Percentiles rank a stretch among this genome's conserved stretches.
Evolutionary conservation across 139 green algal genomes (phyloP).

Genomic region (Asterochloris sp.): DNA sequence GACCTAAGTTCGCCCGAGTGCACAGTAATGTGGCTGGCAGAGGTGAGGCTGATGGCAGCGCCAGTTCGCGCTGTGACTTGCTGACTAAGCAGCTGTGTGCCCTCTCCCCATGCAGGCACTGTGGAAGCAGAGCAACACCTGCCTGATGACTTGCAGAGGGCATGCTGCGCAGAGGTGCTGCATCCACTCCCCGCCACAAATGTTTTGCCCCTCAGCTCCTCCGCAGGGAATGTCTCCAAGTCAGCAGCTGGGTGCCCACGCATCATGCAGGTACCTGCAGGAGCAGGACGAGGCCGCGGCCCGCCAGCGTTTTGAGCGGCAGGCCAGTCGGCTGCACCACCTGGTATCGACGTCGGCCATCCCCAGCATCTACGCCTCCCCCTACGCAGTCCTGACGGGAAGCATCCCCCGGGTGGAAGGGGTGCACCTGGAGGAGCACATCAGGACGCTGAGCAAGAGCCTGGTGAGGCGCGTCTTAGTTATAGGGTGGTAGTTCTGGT

Average conservation of each 20-base stretch:
- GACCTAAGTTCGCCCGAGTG: too few relatives aligned
- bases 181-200: too few relatives aligned
- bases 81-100: too few relatives aligned
- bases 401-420: constrained; percentile 45
- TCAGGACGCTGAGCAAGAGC: constrained; percentile 30
- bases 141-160: too few relatives aligned
- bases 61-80: too few relatives aligned
- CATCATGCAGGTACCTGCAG: constrained; percentile 16
- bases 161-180: too few relatives aligned
- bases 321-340: constrained; percentile 51
- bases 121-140: too few relatives aligned
- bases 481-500: not conserved
- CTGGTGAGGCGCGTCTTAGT: not conserved
- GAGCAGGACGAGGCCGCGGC: constrained; percentile 34
- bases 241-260: not conserved
- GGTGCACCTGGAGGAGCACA: constrained; percentile 52
- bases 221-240: too few relatives aligned
- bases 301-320: constrained; percentile 28
- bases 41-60: too few relatives aligned
- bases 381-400: constrained; percentile 41
- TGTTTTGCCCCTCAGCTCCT: too few relatives aligned
- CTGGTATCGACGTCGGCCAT: constrained; percentile 44
- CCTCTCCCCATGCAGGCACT: too few relatives aligned
- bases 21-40: too few relatives aligned
- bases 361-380: constrained; percentile 58